Percentiles rank a stretch among this genome's conserved stretches.
These are phyloP conservation scores for Solanum pennellii DNA, from an alignment of 257 asterid genomes.

Conservation along the genomic window DNA sequence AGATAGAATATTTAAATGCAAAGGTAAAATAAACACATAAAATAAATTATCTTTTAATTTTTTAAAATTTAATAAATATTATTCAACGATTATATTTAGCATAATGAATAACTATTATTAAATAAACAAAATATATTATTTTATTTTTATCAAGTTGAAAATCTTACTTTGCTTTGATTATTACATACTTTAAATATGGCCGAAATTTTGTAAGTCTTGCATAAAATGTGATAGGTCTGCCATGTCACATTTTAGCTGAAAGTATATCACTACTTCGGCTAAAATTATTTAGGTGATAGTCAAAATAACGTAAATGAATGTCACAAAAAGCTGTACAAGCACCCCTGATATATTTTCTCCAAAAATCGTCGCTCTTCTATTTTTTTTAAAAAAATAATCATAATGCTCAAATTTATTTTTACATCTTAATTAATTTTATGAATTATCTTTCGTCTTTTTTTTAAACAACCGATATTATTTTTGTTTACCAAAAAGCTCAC, in stretches of 20 bases:
- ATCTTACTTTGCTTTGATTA: not conserved
- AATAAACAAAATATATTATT: not conserved
- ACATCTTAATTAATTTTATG: not conserved
- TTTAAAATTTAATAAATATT: too few relatives aligned
- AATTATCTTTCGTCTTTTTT: rapidly evolving
- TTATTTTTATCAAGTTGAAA: not conserved
- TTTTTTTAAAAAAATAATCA: too few relatives aligned
- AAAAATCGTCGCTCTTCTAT: not conserved
- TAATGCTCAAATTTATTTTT: too few relatives aligned
- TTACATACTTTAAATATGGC: not conserved
- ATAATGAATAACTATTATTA: too few relatives aligned
- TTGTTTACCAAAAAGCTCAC: not conserved
- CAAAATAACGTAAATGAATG: too few relatives aligned
- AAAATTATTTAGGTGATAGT: not conserved
- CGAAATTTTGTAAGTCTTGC: not conserved
- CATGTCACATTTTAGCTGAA: not conserved
- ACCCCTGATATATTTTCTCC: rapidly evolving
- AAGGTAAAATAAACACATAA: too few relatives aligned
- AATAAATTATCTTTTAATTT: too few relatives aligned
- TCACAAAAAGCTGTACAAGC: not conserved
- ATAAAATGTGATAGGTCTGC: not conserved
- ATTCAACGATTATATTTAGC: too few relatives aligned
- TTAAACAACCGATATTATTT: too few relatives aligned
- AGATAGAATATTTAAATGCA: too few relatives aligned
- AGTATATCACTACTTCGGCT: not conserved